Base-by-base conservation (phyloP, 2,329 filamentous ascomycete genomes). In the Aaosphaeria arxii region DNA sequence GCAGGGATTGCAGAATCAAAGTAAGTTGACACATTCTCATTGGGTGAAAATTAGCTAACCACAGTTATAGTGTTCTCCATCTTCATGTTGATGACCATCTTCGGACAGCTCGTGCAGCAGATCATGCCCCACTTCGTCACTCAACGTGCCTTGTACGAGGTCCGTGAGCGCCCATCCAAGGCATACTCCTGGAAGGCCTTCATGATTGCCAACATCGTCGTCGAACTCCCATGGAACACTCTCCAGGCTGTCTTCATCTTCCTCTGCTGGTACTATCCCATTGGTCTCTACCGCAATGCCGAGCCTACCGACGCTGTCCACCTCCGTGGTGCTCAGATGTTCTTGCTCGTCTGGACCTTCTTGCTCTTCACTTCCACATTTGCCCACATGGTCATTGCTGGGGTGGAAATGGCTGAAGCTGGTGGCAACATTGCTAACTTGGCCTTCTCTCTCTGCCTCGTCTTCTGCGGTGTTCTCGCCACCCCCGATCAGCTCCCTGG, bases 41-140 rank as follows among this genome's bases (percentile, higher is more conserved):
- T 24, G 2, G 3, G 17, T 24, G 17, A 24, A 24, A 2, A 24
- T 24, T 2, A 24, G 17, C 17, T 24, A 24, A 24, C n/a, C n/a
- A n/a, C 17, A 24, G 17, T 24, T 2, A 24, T 3, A 24, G 17
- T 92, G 77, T 95, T 95, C 66, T 81, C 84, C 64, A 87, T 94
- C 55, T 95, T 95, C 78, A 88, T 92, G 79, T 73, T 92, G 45
- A 76, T 78, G 61, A 92, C 86, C 40, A 83, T 95, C 64, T 95
- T 95, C 64, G 87, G 87, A 53, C 85, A 89, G 61, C 77, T 91
- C 32, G 81, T 87, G 4, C 85, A 91, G 65, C 87, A 91, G 62
- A 87, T 87, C 38, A 91, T 94, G 87, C 89, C 89, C 1, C 86
- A 90, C 58, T 95, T 95, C 58, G 86, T 94, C 58, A 84, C 86